Conservation (phyloP, 768 basidiomycete genomes). For the Strobilomyces echinocephalus region DNA sequence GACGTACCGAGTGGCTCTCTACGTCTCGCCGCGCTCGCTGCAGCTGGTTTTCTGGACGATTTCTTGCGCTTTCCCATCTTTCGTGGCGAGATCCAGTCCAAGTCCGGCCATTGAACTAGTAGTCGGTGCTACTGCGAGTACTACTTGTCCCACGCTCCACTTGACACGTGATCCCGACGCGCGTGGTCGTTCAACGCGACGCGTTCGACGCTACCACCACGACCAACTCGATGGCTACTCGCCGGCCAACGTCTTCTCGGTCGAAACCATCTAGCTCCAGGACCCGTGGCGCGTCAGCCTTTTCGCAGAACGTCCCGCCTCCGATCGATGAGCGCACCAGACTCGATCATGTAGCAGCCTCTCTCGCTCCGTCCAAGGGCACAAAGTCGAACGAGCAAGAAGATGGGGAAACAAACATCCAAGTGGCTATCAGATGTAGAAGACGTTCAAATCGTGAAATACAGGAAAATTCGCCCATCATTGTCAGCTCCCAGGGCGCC, state of each 20-base stretch:
- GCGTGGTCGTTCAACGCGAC: slow-evolving; percentile 22
- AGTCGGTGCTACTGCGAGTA: not conserved
- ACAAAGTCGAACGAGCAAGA: slow-evolving; percentile 28
- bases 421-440: slow-evolving; percentile 88
- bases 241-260: slow-evolving; percentile 52
- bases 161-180: slow-evolving; percentile 32
- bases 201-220: slow-evolving; percentile 23
- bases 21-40: slow-evolving; percentile 55
- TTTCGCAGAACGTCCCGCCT: slow-evolving; percentile 26
- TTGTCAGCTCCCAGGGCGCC: slow-evolving; percentile 74
- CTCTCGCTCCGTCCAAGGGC: slow-evolving; percentile 20
- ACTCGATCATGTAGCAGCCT: slow-evolving; percentile 22
- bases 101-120: not conserved
- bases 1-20: slow-evolving; percentile 67
- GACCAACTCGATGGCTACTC: slow-evolving; percentile 51
- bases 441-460: slow-evolving; percentile 83
- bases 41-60: slow-evolving; percentile 75
- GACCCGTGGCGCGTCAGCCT: slow-evolving; percentile 45
- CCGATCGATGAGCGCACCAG: slow-evolving; percentile 17
- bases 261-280: slow-evolving; percentile 32
- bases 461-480: slow-evolving; percentile 80
- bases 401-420: slow-evolving; percentile 79
- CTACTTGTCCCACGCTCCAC: not conserved
- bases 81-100: not conserved
- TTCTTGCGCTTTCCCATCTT: slow-evolving; percentile 89